A percentile compares a stretch with the other conserved stretches of the same genome.
phyloP scores from a whole-genome alignment of 768 basidiomycete genomes.

The Serendipita sp. region DNA sequence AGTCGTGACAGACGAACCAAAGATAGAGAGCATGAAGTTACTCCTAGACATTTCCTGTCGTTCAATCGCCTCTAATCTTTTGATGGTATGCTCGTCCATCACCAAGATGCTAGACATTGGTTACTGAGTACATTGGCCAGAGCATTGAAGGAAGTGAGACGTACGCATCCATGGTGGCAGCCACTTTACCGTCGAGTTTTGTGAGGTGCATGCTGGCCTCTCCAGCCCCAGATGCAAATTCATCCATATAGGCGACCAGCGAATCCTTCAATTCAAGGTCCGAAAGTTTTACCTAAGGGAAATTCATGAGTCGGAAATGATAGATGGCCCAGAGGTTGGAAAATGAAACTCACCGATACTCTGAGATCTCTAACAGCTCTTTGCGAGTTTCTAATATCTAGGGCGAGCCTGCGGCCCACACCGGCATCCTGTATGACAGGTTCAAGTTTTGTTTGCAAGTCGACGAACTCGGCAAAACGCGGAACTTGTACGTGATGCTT shows the following conservation, averaged over 20 bases:
- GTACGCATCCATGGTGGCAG: background rate
- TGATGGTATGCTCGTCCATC: constrained; percentile 3
- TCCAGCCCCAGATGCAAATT: background rate
- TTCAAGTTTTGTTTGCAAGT: background rate
- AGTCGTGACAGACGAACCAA: background rate
- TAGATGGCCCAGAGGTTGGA: background rate
- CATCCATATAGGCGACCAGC: background rate
- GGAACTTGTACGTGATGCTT: background rate
- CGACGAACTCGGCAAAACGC: background rate
- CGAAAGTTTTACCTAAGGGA: background rate
- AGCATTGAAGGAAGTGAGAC: background rate
- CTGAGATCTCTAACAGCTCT: background rate
- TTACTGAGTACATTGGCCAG: background rate
- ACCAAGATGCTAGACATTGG: background rate
- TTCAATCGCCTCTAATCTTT: background rate
- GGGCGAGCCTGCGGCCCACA: background rate
- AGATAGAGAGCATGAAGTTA: background rate
- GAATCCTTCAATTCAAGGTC: background rate
- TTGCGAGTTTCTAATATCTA: background rate
- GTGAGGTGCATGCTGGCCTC: background rate
- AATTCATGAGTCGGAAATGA: background rate
- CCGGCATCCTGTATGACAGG: background rate
- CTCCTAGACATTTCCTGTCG: background rate
- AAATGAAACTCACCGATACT: background rate
- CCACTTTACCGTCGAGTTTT: background rate